These are phyloP conservation scores for Yamadazyma sp. DNA, from an alignment of 1,139 yeast genomes.

Conservation along the genomic window DNA sequence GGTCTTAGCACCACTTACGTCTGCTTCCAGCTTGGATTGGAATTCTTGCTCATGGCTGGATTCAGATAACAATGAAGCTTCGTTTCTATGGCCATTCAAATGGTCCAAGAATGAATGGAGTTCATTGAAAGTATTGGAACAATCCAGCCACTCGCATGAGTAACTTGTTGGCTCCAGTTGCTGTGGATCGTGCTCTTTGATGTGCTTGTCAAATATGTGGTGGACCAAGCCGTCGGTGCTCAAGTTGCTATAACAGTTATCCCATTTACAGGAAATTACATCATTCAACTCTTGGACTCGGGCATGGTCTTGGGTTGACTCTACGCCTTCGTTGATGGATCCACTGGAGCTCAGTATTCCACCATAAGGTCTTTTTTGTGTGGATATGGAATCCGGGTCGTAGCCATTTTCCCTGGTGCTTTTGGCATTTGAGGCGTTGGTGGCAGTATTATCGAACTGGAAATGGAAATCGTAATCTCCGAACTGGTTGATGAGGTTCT, in stretches of 20 bases:
- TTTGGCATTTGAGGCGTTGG: too few species aligned
- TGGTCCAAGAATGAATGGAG: conserved; percentile 58
- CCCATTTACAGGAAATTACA: conserved; percentile 52
- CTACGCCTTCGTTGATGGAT: background rate
- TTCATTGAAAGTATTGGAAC: conserved; percentile 56
- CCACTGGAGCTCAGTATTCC: background rate
- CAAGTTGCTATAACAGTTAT: conserved; percentile 44
- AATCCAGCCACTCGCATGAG: conserved; percentile 75
- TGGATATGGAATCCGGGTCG: background rate
- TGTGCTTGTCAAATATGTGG: conserved; percentile 61
- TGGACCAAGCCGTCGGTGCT: conserved; percentile 48
- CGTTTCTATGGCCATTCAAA: conserved; percentile 52
- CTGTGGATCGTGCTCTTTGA: conserved; percentile 27
- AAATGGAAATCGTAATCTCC: conserved; percentile 45
- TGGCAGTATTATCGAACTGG: conserved; percentile 28
- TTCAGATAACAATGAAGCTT: background rate
- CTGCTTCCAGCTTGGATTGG: background rate
- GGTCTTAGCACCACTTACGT: background rate
- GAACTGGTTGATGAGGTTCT: conserved; percentile 9
- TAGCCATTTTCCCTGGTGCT: background rate
- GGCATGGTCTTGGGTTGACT: background rate
- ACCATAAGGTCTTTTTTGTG: background rate
- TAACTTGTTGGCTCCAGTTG: conserved; percentile 17
- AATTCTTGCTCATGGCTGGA: background rate
- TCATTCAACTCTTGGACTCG: conserved; percentile 7